Percentiles rank a stretch among this genome's conserved stretches.
Evolutionary conservation across 1,139 yeast genomes (phyloP).

Genomic region (Taphrina confusa): DNA sequence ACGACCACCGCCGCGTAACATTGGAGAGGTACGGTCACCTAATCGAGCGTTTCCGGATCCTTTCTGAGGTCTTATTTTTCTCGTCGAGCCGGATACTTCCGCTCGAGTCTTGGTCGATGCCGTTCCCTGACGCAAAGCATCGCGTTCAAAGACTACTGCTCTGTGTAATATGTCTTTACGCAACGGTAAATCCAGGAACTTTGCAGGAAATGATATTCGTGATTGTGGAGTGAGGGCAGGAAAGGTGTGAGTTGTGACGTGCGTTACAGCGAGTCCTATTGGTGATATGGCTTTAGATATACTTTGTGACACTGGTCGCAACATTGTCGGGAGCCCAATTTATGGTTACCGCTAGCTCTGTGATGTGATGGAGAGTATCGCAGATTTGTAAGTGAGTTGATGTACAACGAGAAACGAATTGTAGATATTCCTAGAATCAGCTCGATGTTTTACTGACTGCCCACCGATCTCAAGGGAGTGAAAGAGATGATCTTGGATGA

Average conservation of each 20-base stretch:
- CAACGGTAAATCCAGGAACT: conserved; percentile 66
- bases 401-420: too few species aligned
- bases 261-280: background rate
- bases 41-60: conserved; percentile 94
- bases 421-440: too few species aligned
- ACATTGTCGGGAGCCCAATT: background rate
- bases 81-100: conserved; percentile 81
- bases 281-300: background rate
- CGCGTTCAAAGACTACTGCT: conserved; percentile 91
- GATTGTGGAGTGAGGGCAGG: conserved; percentile 15
- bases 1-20: conserved; percentile 82
- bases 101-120: conserved; percentile 68
- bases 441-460: too few species aligned
- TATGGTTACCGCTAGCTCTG: too few species aligned
- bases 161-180: conserved; percentile 93
- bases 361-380: too few species aligned
- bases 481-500: too few species aligned
- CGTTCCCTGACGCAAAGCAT: conserved; percentile 84
- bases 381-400: too few species aligned
- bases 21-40: conserved; percentile 95
- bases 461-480: too few species aligned
- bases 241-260: conserved; percentile 26
- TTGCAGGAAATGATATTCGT: conserved; percentile 16
- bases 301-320: background rate
- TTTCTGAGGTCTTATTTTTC: conserved; percentile 83